Percentiles rank a stretch among this genome's conserved stretches.
Conservation (phyloP, 106 monocot genomes). For the Dioscorea alata region DNA sequence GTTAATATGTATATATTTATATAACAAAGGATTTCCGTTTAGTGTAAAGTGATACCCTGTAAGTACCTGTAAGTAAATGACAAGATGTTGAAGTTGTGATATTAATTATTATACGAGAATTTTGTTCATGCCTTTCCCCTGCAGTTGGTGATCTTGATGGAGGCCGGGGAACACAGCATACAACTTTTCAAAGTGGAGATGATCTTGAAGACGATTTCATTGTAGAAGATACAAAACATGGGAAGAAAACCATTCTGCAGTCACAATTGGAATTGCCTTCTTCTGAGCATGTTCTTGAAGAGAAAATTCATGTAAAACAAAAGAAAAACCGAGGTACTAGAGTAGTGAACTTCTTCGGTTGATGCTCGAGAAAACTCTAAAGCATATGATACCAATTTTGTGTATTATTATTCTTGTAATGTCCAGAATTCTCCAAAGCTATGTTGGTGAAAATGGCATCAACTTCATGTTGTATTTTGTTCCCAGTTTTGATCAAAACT, state of each 20-base stretch:
- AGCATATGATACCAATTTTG: background rate
- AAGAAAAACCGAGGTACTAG: conserved; percentile 65
- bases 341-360: conserved; percentile 65
- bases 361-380: background rate
- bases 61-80: too few relatives aligned
- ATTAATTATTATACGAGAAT: background rate
- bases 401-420: background rate
- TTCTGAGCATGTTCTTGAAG: conserved; percentile 1
- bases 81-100: too few relatives aligned
- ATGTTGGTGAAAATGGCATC: too few relatives aligned
- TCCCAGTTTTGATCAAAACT: too few relatives aligned
- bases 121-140: background rate
- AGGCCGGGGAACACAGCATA: conserved; percentile 20
- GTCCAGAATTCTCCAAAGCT: background rate
- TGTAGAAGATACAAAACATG: conserved; percentile 19
- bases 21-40: too few relatives aligned
- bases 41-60: too few relatives aligned
- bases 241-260: conserved; percentile 8
- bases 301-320: conserved; percentile 14
- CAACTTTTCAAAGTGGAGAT: conserved; percentile 61
- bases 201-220: conserved; percentile 94
- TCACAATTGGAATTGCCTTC: conserved; percentile 5
- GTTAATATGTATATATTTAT: too few relatives aligned
- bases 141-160: conserved; percentile 27
- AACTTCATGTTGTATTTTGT: too few relatives aligned